Conservation (phyloP, 1,284 basidiomycete genomes). For the Ganoderma lucidum region DNA sequence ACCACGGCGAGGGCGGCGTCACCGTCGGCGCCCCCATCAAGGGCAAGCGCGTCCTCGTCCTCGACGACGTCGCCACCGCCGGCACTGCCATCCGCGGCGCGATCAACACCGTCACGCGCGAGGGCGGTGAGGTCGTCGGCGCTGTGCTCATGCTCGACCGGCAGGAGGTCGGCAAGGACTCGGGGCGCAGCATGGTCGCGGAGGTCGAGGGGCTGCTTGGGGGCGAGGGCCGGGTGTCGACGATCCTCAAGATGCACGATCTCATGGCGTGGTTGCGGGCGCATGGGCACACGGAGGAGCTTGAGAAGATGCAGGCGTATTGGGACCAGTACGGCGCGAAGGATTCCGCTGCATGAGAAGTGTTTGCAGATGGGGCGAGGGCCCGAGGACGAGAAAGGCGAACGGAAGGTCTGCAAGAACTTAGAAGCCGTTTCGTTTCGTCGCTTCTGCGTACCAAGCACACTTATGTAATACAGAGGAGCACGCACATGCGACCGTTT, state of each 20-base stretch:
- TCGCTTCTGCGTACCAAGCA: slow-evolving; percentile 1
- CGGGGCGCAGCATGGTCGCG: slow-evolving; percentile 74
- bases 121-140: slow-evolving; percentile 86
- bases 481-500: neutral
- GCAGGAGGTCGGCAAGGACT: slow-evolving; percentile 83
- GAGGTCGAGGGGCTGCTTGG: slow-evolving; percentile 84
- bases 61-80: slow-evolving; percentile 98
- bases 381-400: neutral
- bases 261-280: slow-evolving; percentile 85
- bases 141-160: slow-evolving; percentile 93
- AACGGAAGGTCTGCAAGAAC: neutral
- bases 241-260: slow-evolving; percentile 88
- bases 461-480: neutral
- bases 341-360: slow-evolving; percentile 24
- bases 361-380: neutral
- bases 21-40: slow-evolving; percentile 88
- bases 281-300: slow-evolving; percentile 70
- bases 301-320: slow-evolving; percentile 84
- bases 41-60: slow-evolving; percentile 84
- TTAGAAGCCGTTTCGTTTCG: neutral
- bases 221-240: slow-evolving; percentile 71
- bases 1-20: slow-evolving; percentile 96
- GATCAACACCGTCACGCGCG: slow-evolving; percentile 72
- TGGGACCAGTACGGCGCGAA: slow-evolving; percentile 82
- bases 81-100: slow-evolving; percentile 92